Evolutionary conservation across 805 yeast genomes (phyloP), one percentile per base, ranked within the genome.

Genomic region (Cyberlindnera nakhonratchasimensis): DNA sequence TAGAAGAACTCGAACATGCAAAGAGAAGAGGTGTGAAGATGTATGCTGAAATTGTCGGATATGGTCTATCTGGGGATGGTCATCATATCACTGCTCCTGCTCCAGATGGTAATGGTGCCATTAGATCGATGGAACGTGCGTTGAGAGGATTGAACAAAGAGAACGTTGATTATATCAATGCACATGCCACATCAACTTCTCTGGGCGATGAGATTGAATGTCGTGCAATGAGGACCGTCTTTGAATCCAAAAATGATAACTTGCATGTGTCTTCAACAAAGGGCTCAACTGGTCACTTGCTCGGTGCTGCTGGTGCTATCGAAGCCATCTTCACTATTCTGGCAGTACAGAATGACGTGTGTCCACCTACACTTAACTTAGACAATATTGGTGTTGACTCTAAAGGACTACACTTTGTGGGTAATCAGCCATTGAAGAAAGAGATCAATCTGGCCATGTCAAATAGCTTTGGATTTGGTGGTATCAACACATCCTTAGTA

Each of bases 401-500:
- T n/a, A 76, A 72, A 42, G 55, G 61, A 1, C 69, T 76, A 44
- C 80, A 85, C 57, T 84, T 82, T 52, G 56, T 57, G 4, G 81
- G 83, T 6, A 72, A 77, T 1, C 48, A 55, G 11, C 69, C 84
- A 9, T 54, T 63, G n/a, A 55, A 66, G 33, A 67, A 61, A 19
- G 53, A 61, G 2, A 58, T 85, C 4, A 55, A 72, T 3, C 71
- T 75, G 49, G 97, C 91, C 0, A 47, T 93, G 53, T 78, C 88
- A 36, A 93, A 93, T 57, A 87, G 96, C 53, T 91, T 95, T 65
- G 99, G 99, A 1, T 93, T 93, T 66, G 99, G 99, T 7, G 99
- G 99, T 8, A 87, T 95, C 5, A 93, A 93, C 62, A 82, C 95
- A 6, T 74, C 95, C 2, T 56, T 93, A 2, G 71, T 80, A 33